These are phyloP conservation scores for Aspergillus neoniger DNA, from an alignment of 2,329 filamentous ascomycete genomes.

Conservation along the genomic window DNA sequence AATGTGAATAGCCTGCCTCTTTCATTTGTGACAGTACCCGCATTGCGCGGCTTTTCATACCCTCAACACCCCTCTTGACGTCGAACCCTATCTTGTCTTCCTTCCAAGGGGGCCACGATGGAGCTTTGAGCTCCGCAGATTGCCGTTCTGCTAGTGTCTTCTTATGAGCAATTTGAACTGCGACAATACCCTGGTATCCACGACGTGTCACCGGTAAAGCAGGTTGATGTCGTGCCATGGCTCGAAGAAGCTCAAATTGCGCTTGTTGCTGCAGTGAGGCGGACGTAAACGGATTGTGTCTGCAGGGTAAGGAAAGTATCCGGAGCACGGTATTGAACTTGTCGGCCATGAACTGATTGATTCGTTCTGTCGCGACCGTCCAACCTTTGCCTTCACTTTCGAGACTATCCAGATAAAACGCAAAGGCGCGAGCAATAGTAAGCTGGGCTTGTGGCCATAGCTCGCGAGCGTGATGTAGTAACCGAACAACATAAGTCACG, in stretches of 20 bases:
- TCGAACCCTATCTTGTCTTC: conserved; percentile 63
- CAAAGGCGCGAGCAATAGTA: conserved; percentile 44
- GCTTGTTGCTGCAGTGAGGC: conserved; percentile 56
- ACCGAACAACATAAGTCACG: conserved; percentile 47
- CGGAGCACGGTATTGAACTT: conserved; percentile 54
- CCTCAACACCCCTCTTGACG: conserved; percentile 56
- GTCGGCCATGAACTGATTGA: conserved; percentile 36
- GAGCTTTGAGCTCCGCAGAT: conserved; percentile 61
- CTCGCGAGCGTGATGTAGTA: conserved; percentile 54
- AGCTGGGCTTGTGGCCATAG: conserved; percentile 52
- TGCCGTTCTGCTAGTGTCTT: conserved; percentile 59
- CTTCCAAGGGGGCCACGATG: conserved; percentile 68
- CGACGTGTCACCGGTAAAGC: conserved; percentile 57
- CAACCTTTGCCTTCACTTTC: conserved; percentile 2
- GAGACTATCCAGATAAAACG: conserved; percentile 34
- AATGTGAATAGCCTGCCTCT: conserved; percentile 59
- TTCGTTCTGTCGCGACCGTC: conserved; percentile 11
- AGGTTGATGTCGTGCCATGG: conserved; percentile 58
- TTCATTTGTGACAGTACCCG: conserved; percentile 58
- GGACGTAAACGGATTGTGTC: conserved; percentile 52
- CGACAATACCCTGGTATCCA: conserved; percentile 59
- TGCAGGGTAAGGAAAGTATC: conserved; percentile 52
- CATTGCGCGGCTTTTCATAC: conserved; percentile 59
- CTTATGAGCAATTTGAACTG: conserved; percentile 58
- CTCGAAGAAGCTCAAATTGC: conserved; percentile 58